A percentile compares a stretch with the other conserved stretches of the same genome.
Evolutionary conservation across 2,329 filamentous ascomycete genomes (phyloP).

Genomic region (Fusarium anguioides): DNA sequence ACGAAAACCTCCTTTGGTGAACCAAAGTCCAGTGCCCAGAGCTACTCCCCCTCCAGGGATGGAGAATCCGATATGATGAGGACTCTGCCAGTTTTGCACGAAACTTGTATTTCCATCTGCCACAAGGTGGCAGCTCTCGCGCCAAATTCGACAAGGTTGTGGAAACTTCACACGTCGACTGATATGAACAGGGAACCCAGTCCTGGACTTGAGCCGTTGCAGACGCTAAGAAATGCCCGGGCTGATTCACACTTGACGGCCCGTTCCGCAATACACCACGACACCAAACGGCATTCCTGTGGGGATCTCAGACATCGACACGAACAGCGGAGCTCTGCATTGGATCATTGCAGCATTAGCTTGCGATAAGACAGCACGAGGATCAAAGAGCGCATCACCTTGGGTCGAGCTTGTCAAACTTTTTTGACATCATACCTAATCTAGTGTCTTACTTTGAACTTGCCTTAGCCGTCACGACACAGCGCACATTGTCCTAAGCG

Average conservation of each 20-base stretch:
- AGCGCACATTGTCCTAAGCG: conserved; percentile 1
- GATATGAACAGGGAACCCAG: conserved; percentile 1
- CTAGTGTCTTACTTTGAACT: not conserved
- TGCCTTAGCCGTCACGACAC: not conserved
- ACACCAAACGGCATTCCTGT: conserved; percentile 6
- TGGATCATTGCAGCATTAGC: conserved; percentile 9
- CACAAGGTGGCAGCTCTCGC: not conserved
- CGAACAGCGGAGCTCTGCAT: conserved; percentile 5
- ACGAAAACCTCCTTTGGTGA: conserved; percentile 47
- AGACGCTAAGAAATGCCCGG: conserved; percentile 12
- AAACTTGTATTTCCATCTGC: conserved; percentile 2
- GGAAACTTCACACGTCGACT: conserved; percentile 8
- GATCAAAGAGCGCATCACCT: not conserved
- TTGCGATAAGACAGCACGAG: conserved; percentile 1
- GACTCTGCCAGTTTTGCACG: not conserved
- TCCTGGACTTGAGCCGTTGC: not conserved
- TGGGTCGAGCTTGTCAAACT: conserved; percentile 2
- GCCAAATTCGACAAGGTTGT: not conserved
- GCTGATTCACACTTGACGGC: conserved; percentile 35
- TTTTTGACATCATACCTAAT: not conserved
- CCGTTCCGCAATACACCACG: conserved; percentile 32
- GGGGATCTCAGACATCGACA: conserved; percentile 34
- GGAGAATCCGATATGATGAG: conserved; percentile 56
- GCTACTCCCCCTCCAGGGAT: conserved; percentile 52
- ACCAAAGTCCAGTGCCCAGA: conserved; percentile 22